Percentiles rank a stretch among this genome's conserved stretches.
Conservation (phyloP, 768 basidiomycete species). For the Termitomyces eurrhizus region DNA sequence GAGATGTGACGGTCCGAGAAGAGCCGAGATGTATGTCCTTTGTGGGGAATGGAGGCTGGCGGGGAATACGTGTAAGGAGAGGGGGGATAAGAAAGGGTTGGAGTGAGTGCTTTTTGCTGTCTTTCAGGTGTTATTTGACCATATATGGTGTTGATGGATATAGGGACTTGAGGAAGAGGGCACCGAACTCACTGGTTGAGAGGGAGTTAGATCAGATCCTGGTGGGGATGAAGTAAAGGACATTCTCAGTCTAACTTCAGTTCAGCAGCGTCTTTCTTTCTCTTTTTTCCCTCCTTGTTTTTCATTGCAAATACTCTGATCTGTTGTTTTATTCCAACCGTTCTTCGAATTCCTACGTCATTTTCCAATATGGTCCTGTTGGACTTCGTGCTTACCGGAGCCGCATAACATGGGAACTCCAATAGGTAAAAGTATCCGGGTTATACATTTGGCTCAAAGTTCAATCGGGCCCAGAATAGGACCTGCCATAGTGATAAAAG, state of each 20-base stretch:
- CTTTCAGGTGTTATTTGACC: neutral
- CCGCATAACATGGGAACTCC: neutral
- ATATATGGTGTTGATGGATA: constrained; percentile 4
- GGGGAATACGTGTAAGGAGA: constrained; percentile 85
- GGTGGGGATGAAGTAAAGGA: constrained; percentile 56
- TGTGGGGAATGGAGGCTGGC: constrained; percentile 91
- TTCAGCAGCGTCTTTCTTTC: neutral
- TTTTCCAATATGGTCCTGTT: neutral
- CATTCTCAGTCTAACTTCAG: neutral
- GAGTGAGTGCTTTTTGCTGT: constrained; percentile 54
- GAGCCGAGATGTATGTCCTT: constrained; percentile 83
- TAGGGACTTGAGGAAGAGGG: constrained; percentile 69
- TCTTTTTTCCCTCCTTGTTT: neutral
- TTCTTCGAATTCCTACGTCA: neutral
- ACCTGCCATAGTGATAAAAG: neutral
- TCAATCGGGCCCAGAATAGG: neutral
- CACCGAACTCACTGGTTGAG: constrained; percentile 77
- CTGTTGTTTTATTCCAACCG: neutral
- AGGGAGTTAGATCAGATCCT: constrained; percentile 71
- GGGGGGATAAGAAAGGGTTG: constrained; percentile 78
- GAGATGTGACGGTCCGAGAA: constrained; percentile 78
- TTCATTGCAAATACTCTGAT: neutral
- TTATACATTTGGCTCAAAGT: neutral
- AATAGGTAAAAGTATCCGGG: neutral
- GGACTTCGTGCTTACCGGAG: neutral